Conservation (phyloP, 257 asterid genomes). For the Solanum sitiens region DNA sequence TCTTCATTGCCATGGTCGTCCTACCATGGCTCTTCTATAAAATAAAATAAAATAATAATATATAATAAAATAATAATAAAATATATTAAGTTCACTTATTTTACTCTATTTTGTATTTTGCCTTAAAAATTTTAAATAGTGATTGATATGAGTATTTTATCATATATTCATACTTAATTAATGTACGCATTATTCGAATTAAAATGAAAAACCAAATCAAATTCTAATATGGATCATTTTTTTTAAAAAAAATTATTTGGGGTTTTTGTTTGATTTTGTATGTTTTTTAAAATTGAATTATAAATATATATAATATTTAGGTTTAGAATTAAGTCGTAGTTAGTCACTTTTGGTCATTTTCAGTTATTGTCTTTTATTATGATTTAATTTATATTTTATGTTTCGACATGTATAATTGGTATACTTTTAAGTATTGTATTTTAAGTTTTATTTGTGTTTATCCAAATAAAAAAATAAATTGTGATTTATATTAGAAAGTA, state of each 20-base stretch:
- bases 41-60: no score
- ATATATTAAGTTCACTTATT: no score
- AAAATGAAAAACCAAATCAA: no score
- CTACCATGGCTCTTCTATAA: no score
- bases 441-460: neutral
- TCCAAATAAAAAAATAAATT: no score
- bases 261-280: no score
- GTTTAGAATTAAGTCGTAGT: neutral
- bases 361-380: neutral
- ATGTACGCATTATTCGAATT: neutral
- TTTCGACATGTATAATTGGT: neutral
- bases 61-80: no score
- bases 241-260: neutral
- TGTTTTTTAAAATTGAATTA: no score
- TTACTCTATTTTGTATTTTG: neutral
- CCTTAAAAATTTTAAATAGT: no score
- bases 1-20: no score
- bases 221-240: neutral
- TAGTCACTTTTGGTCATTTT: no score
- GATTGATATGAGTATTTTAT: neutral
- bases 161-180: no score
- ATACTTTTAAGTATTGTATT: neutral
- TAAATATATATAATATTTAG: neutral
- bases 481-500: neutral
- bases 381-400: neutral